Conservation (phyloP, 331 rosid species). For the Rosa hybrid region DNA sequence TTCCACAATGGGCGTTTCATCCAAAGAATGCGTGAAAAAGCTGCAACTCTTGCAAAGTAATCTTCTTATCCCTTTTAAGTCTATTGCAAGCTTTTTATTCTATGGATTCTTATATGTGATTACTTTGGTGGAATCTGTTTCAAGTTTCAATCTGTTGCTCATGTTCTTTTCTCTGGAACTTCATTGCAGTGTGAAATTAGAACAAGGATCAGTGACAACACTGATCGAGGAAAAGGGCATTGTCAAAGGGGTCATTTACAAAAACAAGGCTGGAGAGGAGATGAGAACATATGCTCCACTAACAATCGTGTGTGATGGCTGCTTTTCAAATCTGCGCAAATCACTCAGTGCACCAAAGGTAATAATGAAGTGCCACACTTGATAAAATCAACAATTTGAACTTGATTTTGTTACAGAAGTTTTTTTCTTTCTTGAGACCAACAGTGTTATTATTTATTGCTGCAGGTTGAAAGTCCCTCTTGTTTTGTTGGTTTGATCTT, state of each 20-base stretch:
- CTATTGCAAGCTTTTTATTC: too few species aligned
- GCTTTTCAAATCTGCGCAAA: slow-evolving; percentile 76
- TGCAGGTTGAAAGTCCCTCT: slow-evolving; percentile 75
- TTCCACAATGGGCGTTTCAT: slow-evolving; percentile 87
- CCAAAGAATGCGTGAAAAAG: slow-evolving; percentile 65
- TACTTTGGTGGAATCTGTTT: not conserved
- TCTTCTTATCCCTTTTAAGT: slow-evolving; percentile 2
- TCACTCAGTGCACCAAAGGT: slow-evolving; percentile 68
- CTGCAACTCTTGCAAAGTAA: slow-evolving; percentile 67
- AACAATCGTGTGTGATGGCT: slow-evolving; percentile 79
- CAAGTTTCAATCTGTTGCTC: not conserved
- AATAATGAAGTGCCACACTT: not conserved
- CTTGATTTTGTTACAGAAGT: not conserved
- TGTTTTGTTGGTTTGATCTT: slow-evolving; percentile 73
- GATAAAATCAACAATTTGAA: not conserved
- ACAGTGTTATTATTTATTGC: not conserved
- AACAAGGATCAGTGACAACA: slow-evolving; percentile 75
- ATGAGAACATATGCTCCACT: slow-evolving; percentile 63
- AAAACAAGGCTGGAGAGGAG: slow-evolving; percentile 59
- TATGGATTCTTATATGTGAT: not conserved
- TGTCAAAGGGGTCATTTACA: slow-evolving; percentile 68
- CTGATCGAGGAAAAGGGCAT: slow-evolving; percentile 65
- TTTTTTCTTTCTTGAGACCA: not conserved
- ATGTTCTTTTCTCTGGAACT: slow-evolving; percentile 3
- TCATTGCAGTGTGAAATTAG: slow-evolving; percentile 59